Base-by-base conservation (phyloP, 495 filamentous ascomycete species). In the Neurospora sp. region DNA sequence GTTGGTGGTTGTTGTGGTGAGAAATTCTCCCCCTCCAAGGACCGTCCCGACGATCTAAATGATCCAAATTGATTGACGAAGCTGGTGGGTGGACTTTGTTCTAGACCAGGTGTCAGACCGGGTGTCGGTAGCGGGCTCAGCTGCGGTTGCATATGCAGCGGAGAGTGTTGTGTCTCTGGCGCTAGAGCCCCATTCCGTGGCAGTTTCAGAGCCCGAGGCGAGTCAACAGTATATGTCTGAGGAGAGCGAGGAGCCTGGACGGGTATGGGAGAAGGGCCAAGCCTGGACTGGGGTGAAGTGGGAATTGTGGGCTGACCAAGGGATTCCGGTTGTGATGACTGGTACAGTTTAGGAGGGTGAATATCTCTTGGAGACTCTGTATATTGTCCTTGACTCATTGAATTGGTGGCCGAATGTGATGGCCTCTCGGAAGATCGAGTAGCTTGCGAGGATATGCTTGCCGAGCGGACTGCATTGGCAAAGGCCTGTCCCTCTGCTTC, bases 401-500 rank as follows among this genome's bases (percentile, higher is more conserved):
- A 66, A 35, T 37, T 18, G 27, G 27, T 37, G 53, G 53, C 3
- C 6, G 53, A 35, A 37, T 35, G 53, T 2, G 53, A 14, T 31
- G 53, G 53, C 53, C 53, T 35, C 27, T 66, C 22, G 53, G 53
- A 66, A 35, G 53, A 18, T 35, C 53, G 27, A 66, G 53, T 66
- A 35, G 53, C 53, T 66, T 66, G 53, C 14, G 53, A 66, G 7
- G 53, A 66, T 66, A 66, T 76, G 69, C 73, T 82, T 40, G 72
- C 79, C 35, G 81, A 78, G 44, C 85, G 80, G 20, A 82, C 79
- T 42, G 83, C 84, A 37, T 88, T 82, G 16, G 90, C 87, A 74
- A 94, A 84, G 16, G 90, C 91, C 74, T 85, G 84, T 7, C 89
- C 92, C 82, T 94, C 92, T 22, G 91, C 91, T 37, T 87, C 84